A percentile compares a stretch with the other conserved stretches of the same genome.
phyloP scores from a whole-genome alignment of 345 rosid genomes.

The Gossypium mustelinum region DNA sequence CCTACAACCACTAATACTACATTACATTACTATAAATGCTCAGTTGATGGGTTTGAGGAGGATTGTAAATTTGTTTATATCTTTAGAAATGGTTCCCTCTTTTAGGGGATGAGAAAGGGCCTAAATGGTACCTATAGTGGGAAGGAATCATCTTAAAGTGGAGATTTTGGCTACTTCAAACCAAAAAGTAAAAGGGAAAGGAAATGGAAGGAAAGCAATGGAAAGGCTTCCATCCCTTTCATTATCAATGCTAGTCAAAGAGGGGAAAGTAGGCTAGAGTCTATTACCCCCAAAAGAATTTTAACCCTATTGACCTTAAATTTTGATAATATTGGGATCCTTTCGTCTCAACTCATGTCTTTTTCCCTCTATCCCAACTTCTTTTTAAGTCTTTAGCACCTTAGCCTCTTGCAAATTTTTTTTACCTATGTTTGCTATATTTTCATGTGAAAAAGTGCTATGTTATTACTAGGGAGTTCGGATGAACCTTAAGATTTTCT shows the following conservation, averaged over 20 bases:
- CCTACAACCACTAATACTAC: constrained; percentile 12
- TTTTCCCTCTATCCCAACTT: no score
- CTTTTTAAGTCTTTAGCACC: no score
- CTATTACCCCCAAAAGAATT: background rate
- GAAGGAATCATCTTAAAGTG: constrained; percentile 40
- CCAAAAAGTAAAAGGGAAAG: background rate
- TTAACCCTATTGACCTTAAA: no score
- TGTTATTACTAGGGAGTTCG: no score
- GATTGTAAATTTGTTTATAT: background rate
- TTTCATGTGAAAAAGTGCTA: no score
- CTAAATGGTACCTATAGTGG: constrained; percentile 24
- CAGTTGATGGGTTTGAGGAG: constrained; percentile 12
- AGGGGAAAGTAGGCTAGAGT: constrained; percentile 2
- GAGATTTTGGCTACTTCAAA: constrained; percentile 20
- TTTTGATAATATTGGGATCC: no score
- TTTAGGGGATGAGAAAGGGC: constrained; percentile 19
- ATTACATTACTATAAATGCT: constrained; percentile 29
- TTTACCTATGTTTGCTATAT: no score
- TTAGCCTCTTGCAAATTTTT: no score
- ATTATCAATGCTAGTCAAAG: constrained; percentile 20
- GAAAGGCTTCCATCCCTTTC: background rate
- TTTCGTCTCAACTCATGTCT: no score
- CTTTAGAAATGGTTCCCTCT: constrained; percentile 18
- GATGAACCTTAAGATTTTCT: no score
- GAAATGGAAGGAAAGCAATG: background rate